Evolutionary conservation across 2,329 filamentous ascomycete genomes (phyloP), one percentile per base, ranked within the genome.

Genomic region (Alternaria dauci): DNA sequence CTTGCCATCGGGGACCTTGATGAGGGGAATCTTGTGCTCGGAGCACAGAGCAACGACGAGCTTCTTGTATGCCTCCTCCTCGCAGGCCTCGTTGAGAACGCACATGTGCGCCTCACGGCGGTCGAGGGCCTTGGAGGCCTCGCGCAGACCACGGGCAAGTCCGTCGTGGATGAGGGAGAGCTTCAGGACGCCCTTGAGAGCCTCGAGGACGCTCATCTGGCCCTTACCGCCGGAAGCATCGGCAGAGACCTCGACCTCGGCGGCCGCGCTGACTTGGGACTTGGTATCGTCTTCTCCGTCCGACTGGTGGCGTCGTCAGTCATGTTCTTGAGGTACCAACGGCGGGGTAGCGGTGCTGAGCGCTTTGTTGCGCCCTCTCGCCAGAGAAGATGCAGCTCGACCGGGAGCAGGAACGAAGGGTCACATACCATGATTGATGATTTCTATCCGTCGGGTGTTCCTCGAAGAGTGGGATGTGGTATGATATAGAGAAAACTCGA

Each of bases 51-150:
- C 95, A 76, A 98, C 92, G 78, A 99, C 94, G 73, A 99, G 90
- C 91, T 99, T 99, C 93, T 99, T 99, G 89, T 99, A 99, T 74
- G 95, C 94, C 86, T 99, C 95, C 89, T 99, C 95, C 88, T 99
- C 95, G 88, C 95, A 99, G 74, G 91, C 91, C 90, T 99, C 95
- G 90, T 99, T 99, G 78, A 99, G 90, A 75, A 99, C 95, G 84
- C 95, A 99, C 94, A 99, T 98, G 88, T 99, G 95, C 64, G 95
- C 95, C 87, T 99, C 92, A 81, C 95, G 93, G 81, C 95, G 91
- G 86, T 99, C 95, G 79, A 99, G 93, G 70, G 95, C 94, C 89
- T 99, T 99, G 87, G 91, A 93, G 71, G 95, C 95, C 87, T 99
- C 95, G 77, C 95, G 94, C 79, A 99, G 93, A 85, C 95, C 95